Evolutionary conservation across 345 rosid species (phyloP).

Genomic region (Cochlearia excelsa): DNA sequence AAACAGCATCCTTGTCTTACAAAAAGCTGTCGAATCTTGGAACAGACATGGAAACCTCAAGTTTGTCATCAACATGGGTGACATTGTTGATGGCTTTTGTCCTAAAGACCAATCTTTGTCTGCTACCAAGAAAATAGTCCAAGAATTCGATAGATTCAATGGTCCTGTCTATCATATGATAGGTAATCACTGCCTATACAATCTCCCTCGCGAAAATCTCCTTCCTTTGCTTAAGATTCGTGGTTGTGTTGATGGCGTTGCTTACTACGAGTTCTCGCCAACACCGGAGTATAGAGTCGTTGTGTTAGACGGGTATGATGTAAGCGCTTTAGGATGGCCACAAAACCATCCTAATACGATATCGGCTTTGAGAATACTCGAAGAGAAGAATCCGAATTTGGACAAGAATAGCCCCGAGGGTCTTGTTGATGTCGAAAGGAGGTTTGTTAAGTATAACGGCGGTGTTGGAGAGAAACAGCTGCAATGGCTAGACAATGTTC

Average conservation of each 20-base stretch:
- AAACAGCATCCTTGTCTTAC: constrained; percentile 66
- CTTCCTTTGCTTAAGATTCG: constrained; percentile 74
- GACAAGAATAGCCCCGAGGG: constrained; percentile 86
- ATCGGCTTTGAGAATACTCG: constrained; percentile 64
- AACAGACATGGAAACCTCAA: constrained; percentile 53
- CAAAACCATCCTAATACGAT: constrained; percentile 60
- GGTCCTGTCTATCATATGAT: constrained; percentile 81
- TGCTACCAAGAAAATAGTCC: constrained; percentile 48
- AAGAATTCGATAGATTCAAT: constrained; percentile 58
- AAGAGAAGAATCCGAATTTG: constrained; percentile 64
- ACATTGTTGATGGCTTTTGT: constrained; percentile 80
- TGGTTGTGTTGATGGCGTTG: constrained; percentile 42
- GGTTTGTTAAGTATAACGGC: constrained; percentile 90
- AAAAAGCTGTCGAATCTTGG: constrained; percentile 76
- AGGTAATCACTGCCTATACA: constrained; percentile 96
- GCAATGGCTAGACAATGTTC: constrained; percentile 65
- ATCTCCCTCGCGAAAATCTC: constrained; percentile 71
- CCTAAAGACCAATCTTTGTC: constrained; percentile 65
- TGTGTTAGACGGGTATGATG: constrained; percentile 81
- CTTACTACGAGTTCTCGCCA: constrained; percentile 89
- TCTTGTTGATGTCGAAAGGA: constrained; percentile 58
- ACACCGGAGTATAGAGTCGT: constrained; percentile 59
- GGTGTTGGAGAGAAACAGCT: constrained; percentile 79
- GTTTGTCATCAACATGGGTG: constrained; percentile 78
- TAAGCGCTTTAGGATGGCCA: constrained; percentile 90